Evolutionary conservation across 1,284 basidiomycete species (phyloP).

Genomic region (Ganoderma lingzhi): DNA sequence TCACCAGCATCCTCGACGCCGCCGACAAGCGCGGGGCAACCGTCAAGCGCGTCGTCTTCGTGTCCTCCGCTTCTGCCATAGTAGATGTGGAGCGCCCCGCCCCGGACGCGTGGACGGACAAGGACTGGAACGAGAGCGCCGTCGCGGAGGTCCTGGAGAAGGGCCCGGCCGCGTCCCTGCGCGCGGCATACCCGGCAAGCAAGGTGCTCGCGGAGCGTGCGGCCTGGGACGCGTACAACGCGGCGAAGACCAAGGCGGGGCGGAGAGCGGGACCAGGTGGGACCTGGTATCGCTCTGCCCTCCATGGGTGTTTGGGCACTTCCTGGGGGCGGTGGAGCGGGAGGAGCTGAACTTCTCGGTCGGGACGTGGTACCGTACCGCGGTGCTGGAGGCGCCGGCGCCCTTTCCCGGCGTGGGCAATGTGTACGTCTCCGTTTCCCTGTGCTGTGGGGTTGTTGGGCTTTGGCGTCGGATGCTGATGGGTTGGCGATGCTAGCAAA

Average conservation of each 20-base stretch:
- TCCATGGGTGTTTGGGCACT: slow-evolving; percentile 15
- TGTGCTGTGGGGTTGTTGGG: not conserved
- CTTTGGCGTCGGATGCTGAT: slow-evolving; percentile 27
- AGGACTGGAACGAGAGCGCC: slow-evolving; percentile 34
- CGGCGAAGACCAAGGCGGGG: not conserved
- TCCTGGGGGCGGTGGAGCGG: slow-evolving; percentile 42
- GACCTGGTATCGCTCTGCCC: slow-evolving; percentile 15
- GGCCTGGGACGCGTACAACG: slow-evolving; percentile 14
- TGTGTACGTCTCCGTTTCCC: not conserved
- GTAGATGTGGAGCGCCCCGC: not conserved
- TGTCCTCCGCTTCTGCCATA: slow-evolving; percentile 27
- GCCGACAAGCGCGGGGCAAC: slow-evolving; percentile 15
- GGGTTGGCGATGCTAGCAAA: not conserved
- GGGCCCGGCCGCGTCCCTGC: slow-evolving; percentile 17
- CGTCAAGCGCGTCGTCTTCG: slow-evolving; percentile 29
- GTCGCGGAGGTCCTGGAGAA: slow-evolving; percentile 25
- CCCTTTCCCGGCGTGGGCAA: not conserved
- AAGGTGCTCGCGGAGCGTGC: slow-evolving; percentile 30
- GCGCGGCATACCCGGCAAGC: slow-evolving; percentile 30
- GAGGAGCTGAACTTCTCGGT: slow-evolving; percentile 61
- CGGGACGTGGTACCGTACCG: slow-evolving; percentile 40
- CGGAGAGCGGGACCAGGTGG: slow-evolving; percentile 5
- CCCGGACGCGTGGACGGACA: slow-evolving; percentile 21
- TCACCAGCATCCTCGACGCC: slow-evolving; percentile 56
- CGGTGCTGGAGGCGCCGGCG: slow-evolving; percentile 37